phyloP scores from a whole-genome alignment of 345 rosid species.

The Dimocarpus longan region DNA sequence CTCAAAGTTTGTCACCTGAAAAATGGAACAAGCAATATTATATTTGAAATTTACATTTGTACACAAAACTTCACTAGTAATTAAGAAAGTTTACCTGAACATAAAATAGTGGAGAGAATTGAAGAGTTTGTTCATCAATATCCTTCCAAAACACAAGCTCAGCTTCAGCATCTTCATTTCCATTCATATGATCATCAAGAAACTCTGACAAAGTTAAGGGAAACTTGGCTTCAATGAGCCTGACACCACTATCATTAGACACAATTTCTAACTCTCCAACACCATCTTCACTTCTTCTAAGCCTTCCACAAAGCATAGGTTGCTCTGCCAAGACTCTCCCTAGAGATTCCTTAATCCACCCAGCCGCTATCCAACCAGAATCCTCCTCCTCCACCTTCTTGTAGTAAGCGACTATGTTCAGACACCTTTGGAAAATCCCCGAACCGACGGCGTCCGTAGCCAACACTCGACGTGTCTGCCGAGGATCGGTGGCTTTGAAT shows the following conservation, averaged over 20 bases:
- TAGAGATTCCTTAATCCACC: constrained; percentile 80
- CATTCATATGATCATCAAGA: constrained; percentile 35
- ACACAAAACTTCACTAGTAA: neutral
- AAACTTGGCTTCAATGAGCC: constrained; percentile 64
- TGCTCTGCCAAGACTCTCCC: constrained; percentile 54
- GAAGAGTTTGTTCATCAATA: constrained; percentile 62
- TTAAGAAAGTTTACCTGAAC: constrained; percentile 52
- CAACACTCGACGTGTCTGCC: constrained; percentile 42
- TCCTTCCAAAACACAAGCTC: constrained; percentile 77
- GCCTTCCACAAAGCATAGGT: constrained; percentile 64
- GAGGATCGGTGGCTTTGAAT: constrained; percentile 48
- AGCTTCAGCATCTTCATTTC: constrained; percentile 47
- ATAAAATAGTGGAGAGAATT: constrained; percentile 69
- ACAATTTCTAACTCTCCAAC: constrained; percentile 62
- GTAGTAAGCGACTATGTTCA: constrained; percentile 57
- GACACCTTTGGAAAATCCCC: constrained; percentile 45
- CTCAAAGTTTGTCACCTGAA: constrained; percentile 78
- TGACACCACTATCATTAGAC: constrained; percentile 68
- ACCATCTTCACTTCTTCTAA: constrained; percentile 42
- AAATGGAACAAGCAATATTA: too few species aligned
- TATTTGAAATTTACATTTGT: neutral
- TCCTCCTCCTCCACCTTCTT: constrained; percentile 38
- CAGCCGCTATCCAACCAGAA: constrained; percentile 64
- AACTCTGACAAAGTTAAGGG: constrained; percentile 49
- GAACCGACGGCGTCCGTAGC: constrained; percentile 32